These are phyloP conservation scores for Vachellia collinsii DNA, from an alignment of 306 rosid species.

Conservation along the genomic window DNA sequence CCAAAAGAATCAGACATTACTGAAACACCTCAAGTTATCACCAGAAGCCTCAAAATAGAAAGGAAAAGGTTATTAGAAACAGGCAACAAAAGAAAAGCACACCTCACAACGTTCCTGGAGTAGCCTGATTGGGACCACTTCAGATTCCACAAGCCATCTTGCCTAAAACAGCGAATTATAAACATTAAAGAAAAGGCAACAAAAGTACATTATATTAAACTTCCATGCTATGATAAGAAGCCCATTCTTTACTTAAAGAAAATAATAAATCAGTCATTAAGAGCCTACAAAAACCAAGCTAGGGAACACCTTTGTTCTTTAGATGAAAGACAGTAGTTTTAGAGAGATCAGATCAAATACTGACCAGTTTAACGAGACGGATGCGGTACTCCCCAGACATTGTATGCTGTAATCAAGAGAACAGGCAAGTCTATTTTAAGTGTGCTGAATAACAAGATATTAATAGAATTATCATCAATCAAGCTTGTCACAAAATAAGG, in stretches of 20 bases:
- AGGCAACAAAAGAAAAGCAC: constrained; percentile 8
- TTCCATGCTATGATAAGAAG: not conserved
- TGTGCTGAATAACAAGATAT: constrained; percentile 11
- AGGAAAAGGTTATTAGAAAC: not conserved
- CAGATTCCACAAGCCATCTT: constrained; percentile 91
- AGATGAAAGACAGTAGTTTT: not conserved
- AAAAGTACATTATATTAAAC: constrained; percentile 7
- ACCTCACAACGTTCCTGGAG: constrained; percentile 99
- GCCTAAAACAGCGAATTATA: constrained; percentile 56
- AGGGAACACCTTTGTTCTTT: constrained; percentile 18
- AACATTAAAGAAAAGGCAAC: not conserved
- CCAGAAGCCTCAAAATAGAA: constrained; percentile 27
- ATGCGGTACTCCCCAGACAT: constrained; percentile 83
- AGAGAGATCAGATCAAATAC: constrained; percentile 46
- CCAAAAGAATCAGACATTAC: constrained; percentile 13
- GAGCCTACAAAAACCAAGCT: not conserved
- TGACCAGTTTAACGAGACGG: constrained; percentile 86
- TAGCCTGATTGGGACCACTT: constrained; percentile 80
- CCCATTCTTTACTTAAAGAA: constrained; percentile 18
- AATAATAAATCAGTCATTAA: not conserved
- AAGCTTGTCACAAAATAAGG: constrained; percentile 1
- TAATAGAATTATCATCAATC: constrained; percentile 9
- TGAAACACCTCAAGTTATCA: constrained; percentile 19
- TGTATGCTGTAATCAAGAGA: constrained; percentile 70
- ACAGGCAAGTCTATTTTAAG: constrained; percentile 27